Base-by-base conservation (phyloP, 1,139 yeast species). In the Yamadazyma diospyri region DNA sequence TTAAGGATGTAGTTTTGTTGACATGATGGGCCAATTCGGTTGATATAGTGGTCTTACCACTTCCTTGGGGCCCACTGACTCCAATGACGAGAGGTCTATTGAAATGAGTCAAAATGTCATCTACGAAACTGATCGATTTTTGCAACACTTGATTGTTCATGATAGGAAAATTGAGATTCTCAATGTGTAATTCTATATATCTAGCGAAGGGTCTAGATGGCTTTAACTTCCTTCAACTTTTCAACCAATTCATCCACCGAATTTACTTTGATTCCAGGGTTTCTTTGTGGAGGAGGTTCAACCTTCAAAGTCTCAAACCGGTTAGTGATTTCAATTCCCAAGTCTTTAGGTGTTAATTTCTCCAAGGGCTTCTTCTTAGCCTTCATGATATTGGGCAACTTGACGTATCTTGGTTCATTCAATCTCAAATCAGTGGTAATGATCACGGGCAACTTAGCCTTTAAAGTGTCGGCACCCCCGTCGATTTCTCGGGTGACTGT, bases 341-440 rank as follows among this genome's bases (percentile, higher is more conserved):
- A 74, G 48, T 85, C 95, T n/a, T 68, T 65, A 12, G 84, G 68
- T 53, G 75, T 77, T 45, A 83, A 59, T 48, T 78, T 81, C 46
- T 76, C 83, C 57, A 89, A 70, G 6, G 96, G 96, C 71, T 87
- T 88, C 78, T 89, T 89, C 71, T 92, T 92, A 36, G 97, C 98
- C 70, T 92, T 92, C 98, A 92, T 92, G 63, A 88, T 77, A 57
- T 89, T 92, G 37, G 96, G 97, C 53, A 92, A 72, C 8, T 94
- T 79, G 13, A 95, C 96, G 54, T 87, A 92, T 48, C 97, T 78
- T 35, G 98, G 98, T 53, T 80, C 94, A 57, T 92, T 92, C 51
- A 92, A 75, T 60, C 98, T 82, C 50, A 92, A 72, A 59, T 92
- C 98, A 2, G 97, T 83, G 29, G 97, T 88, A 49, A 92, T 76